Evolutionary conservation across 1,284 basidiomycete species (phyloP), one percentile per base, ranked within the genome.

Genomic region (Ganoderma multipileum): DNA sequence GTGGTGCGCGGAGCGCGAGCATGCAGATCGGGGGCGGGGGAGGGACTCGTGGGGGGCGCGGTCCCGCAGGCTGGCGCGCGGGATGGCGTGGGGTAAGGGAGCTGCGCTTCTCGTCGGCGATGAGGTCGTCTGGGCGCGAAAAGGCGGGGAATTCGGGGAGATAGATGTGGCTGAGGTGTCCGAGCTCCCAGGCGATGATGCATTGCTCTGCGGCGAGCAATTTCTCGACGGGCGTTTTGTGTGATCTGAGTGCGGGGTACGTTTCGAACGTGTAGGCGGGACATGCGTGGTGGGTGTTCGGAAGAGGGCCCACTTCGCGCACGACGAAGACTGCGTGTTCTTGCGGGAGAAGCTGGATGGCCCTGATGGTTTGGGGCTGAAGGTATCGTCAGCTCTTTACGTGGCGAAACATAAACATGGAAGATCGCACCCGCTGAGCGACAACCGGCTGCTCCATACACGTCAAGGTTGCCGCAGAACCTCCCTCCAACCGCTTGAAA

Each of bases 301-400:
- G 62, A 65, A 68, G 61, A 33, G 41, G 63, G 23, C 55, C 61
- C n/a, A 72, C 30, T 54, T 68, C 82, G 44, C 89, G 88, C 39
- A 90, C 82, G 66, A 89, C 82, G 41, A 91, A 79, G 16, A 91
- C 77, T 62, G 87, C 81, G n/a, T 80, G 77, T 73, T 90, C 87
- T 3, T 78, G 76, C 1, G 89, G 86, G 50, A 90, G 76, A n/a
- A 87, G 81, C 50, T 88, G 85, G 66, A 87, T 81, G 23, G 82
- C 84, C 62, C 82, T 81, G 72, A 90, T 86, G 38, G 78, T 78
- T 71, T 88, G 83, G 30, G 76, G 72, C 84, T 85, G 67, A 33
- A 16, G 23, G 30, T 2, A 11, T 12, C 39, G 23, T 39, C 55
- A 12, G 64, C 18, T n/a, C 14, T 33, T 47, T 16, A 65, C 1